Evolutionary conservation across 495 filamentous ascomycete genomes (phyloP).

Genomic region (Neurospora sp.): DNA sequence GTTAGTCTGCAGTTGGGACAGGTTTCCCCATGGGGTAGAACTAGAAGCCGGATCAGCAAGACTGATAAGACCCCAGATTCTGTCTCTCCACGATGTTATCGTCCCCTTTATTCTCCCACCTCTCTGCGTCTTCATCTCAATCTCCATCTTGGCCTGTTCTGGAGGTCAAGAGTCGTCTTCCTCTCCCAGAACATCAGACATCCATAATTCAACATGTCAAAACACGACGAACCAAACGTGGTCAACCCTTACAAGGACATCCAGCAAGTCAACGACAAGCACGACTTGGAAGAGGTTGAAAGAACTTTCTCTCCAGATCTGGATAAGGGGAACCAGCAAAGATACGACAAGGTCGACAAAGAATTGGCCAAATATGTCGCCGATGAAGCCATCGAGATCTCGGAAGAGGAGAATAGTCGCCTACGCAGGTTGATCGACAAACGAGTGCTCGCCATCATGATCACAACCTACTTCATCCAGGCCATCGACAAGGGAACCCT

Average conservation of each 20-base stretch:
- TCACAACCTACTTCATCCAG: constrained; percentile 57
- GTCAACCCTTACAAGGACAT: background rate
- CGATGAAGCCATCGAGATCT: constrained; percentile 39
- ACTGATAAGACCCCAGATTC: background rate
- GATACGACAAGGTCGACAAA: constrained; percentile 47
- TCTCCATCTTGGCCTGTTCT: background rate
- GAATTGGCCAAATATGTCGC: constrained; percentile 55
- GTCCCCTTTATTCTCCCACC: background rate
- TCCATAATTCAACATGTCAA: background rate
- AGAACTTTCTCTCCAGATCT: constrained; percentile 26
- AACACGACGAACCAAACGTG: background rate
- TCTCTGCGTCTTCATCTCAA: background rate
- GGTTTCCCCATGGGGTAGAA: background rate
- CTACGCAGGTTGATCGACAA: constrained; percentile 41
- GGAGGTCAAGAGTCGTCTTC: background rate
- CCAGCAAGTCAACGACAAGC: constrained; percentile 9
- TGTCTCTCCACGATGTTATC: background rate
- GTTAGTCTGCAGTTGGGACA: background rate
- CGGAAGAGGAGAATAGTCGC: constrained; percentile 42
- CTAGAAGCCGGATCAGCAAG: background rate
- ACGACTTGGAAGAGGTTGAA: constrained; percentile 42
- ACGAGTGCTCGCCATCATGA: constrained; percentile 41
- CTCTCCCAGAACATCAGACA: background rate
- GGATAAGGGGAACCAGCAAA: constrained; percentile 33
- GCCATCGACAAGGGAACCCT: constrained; percentile 65